Base-by-base conservation (phyloP, 2,329 filamentous ascomycete genomes). In the Cryphonectria carpinicola region DNA sequence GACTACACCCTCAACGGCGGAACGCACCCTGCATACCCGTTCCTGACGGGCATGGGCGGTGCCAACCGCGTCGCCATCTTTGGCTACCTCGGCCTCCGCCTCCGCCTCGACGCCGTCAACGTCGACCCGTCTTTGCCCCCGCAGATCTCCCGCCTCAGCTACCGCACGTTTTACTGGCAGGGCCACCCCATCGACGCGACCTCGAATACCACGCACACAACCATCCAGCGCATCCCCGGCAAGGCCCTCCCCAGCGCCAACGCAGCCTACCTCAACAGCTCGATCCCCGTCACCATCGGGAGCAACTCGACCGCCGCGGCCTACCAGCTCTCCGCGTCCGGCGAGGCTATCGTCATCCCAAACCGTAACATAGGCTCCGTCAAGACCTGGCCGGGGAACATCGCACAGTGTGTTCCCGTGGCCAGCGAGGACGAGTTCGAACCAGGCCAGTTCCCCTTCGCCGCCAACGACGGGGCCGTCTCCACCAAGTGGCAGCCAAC, bases 371-470 rank as follows among this genome's bases (percentile, higher is more conserved):
- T 87, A 69, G 86, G 86, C 71, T 80, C 85, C 32, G 82, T 83
- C 19, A 80, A 84, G 43, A 91, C 90, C 0, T 80, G 87, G 2
- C 75, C 82, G 0, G 86, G 86, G 11, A 93, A 93, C 76, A 82
- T 92, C 39, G 83, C 88, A 0, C 91, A 93, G 80, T 93, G 91
- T 78, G 84, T 82, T 4, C 83, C 88, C 1, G 85, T 86, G 0
- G 78, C 77, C 22, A 88, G 86, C 1, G 77, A 81, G 0, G 78
- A 84, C 54, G 76, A 78, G 1, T 88, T 85, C 75, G 80, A 85
- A 37, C 86, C 89, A 0, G 92, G 91, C 19, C 92, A 93, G 78
- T 92, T 93, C 80, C 90, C 91, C 1, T 82, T 91, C 67, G 68
- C 68, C n/a, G 71, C 63, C 35, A 72, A 70, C 62, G 71, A 72